A percentile compares a stretch with the other conserved stretches of the same genome.
Evolutionary conservation across 331 rosid species (phyloP).

Genomic region (Cucumis variabilis): DNA sequence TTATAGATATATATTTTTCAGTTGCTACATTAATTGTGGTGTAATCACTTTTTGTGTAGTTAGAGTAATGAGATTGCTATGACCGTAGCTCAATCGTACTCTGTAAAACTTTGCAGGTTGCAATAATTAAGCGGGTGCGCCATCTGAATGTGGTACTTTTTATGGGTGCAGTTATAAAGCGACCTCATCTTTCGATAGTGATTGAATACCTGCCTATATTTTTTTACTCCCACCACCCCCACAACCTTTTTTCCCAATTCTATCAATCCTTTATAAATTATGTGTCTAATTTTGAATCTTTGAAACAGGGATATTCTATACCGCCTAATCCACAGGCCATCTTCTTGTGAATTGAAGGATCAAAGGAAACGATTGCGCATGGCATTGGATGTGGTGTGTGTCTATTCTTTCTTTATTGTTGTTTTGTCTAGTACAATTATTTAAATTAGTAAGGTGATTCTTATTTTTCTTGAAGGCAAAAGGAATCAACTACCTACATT

Average conservation of each 20-base stretch:
- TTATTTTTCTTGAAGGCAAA: slow-evolving; percentile 69
- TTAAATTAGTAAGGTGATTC: not conserved
- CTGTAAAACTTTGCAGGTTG: slow-evolving; percentile 62
- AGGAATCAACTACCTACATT: slow-evolving; percentile 97
- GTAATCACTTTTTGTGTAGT: not conserved
- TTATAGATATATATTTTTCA: not conserved
- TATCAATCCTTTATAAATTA: not conserved
- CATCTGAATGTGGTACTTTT: slow-evolving; percentile 98
- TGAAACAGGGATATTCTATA: slow-evolving; percentile 81
- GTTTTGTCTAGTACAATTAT: not conserved
- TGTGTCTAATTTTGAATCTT: slow-evolving; percentile 6
- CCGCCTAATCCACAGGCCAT: slow-evolving; percentile 90
- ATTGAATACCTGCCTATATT: slow-evolving; percentile 95
- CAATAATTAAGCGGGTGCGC: slow-evolving; percentile 97
- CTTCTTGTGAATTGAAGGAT: slow-evolving; percentile 81
- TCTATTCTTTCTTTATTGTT: not conserved
- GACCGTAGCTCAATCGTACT: slow-evolving; percentile 17
- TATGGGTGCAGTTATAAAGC: slow-evolving; percentile 97
- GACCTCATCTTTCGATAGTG: slow-evolving; percentile 90
- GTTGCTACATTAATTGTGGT: not conserved
- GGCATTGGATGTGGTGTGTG: slow-evolving; percentile 94
- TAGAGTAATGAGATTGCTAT: not conserved
- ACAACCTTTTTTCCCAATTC: not conserved
- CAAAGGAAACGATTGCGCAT: slow-evolving; percentile 82
- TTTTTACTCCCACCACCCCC: not conserved